phyloP scores from a whole-genome alignment of 169 alveolate species.

The Plasmodium malariae region DNA sequence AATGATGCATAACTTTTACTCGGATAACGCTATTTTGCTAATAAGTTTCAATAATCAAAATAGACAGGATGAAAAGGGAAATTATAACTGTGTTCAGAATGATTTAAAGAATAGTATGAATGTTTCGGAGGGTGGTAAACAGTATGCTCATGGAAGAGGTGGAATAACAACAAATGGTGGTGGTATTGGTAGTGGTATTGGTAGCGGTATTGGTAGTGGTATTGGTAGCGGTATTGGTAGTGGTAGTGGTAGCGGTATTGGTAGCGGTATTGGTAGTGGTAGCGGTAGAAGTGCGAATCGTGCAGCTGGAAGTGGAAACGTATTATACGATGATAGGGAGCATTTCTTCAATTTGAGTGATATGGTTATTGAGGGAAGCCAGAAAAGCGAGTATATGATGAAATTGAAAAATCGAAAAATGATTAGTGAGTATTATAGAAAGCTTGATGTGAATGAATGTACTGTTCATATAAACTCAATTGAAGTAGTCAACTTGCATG shows the following conservation, averaged over 20 bases:
- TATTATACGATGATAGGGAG: background rate
- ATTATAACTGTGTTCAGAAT: too few relatives aligned
- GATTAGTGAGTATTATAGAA: constrained; percentile 25
- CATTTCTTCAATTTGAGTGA: constrained; percentile 28
- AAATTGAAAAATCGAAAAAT: constrained; percentile 30
- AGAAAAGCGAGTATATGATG: constrained; percentile 32
- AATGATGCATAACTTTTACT: constrained; percentile 64
- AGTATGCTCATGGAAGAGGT: too few relatives aligned
- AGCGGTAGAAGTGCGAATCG: too few relatives aligned
- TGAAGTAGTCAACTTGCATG: constrained; percentile 57
- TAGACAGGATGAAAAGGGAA: background rate
- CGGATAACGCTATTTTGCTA: constrained; percentile 47
- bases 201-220: too few relatives aligned
- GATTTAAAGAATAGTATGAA: too few relatives aligned
- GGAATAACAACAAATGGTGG: too few relatives aligned
- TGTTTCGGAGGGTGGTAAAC: too few relatives aligned
- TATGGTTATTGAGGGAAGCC: constrained; percentile 36
- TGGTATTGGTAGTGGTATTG: too few relatives aligned
- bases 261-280: background rate
- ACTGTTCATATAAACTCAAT: constrained; percentile 54
- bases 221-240: too few relatives aligned
- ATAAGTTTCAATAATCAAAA: constrained; percentile 33
- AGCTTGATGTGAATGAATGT: constrained; percentile 39
- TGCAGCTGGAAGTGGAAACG: background rate
- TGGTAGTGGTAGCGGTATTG: too few relatives aligned